Base-by-base conservation (phyloP, 805 yeast genomes). In the Nakazawaea pomicola region DNA sequence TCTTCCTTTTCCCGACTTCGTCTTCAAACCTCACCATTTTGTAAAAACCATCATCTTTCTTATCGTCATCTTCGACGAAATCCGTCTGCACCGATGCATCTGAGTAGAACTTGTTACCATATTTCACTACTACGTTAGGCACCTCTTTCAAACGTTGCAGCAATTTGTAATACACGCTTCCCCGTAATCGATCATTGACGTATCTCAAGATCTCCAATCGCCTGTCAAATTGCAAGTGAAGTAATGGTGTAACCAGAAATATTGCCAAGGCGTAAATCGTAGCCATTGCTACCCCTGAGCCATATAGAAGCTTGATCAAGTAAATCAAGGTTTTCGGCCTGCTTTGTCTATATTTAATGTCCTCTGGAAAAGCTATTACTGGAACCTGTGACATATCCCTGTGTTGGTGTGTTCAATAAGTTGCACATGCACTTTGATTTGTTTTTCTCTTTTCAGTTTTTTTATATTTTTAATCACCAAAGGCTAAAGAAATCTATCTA, bases 111-210 rank as follows among this genome's bases (percentile, higher is more conserved):
- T 51, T 51, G 20, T 64, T 69, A 29, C 66, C 67, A 46, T 65
- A 65, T 17, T 65, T 70, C 11, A 71, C 52, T 9, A 63, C 63
- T n/a, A 71, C 63, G 3, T 64, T 50, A 4, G 77, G 71, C 0
- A 71, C 61, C 20, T 51, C 52, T 29, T 60, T 47, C 14, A 58
- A 53, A 29, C 50, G 49, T 18, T 52, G 54, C 15, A 55, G 45
- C 6, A 61, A 46, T n/a, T 57, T 41, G 1, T 45, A 37, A 17
- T 49, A 55, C 1, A 72, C 52, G 2, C 53, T 17, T 30, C 51
- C 55, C 17, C 67, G 49, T 18, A 67, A 45, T 19, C 52, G 52
- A 3, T 49, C 21, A 11, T 66, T 54, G 1, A 59, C 61, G 30
- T 45, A 50, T 2, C 50, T 46, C 10, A 61, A 46, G 7, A 67